Conservation (phyloP, 495 filamentous ascomycete genomes). For the Annulohypoxylon nitens region DNA sequence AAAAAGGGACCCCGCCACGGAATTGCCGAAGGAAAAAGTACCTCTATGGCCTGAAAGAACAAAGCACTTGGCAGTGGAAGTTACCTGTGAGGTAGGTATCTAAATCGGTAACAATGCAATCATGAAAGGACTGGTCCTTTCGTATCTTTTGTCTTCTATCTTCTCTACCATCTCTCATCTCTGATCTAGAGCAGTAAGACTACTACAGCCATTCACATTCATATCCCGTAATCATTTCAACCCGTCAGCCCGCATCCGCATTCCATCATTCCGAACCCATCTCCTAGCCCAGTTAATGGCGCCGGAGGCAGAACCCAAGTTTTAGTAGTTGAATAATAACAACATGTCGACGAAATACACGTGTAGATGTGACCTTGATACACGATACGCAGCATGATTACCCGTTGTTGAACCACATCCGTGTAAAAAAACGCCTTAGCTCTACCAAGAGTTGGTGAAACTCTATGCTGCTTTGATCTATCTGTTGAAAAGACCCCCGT, state of each 20-base stretch:
- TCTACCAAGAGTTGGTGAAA: conserved; percentile 44
- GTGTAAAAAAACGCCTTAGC: conserved; percentile 28
- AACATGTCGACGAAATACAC: conserved; percentile 5
- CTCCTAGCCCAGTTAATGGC: conserved; percentile 44
- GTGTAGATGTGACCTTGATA: conserved; percentile 4
- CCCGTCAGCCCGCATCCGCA: background rate
- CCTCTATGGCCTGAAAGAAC: background rate
- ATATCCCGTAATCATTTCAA: background rate
- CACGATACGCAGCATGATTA: background rate
- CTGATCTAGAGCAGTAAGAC: background rate
- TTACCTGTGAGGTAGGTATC: background rate
- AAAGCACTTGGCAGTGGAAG: background rate
- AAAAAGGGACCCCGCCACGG: background rate
- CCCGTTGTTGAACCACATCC: conserved; percentile 38
- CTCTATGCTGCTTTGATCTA: conserved; percentile 37
- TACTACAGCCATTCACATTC: background rate
- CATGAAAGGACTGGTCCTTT: background rate
- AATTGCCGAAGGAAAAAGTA: background rate
- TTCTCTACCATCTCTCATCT: background rate
- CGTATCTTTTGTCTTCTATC: background rate
- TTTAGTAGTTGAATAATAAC: conserved; percentile 45
- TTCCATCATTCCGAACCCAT: background rate
- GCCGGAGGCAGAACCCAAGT: conserved; percentile 18
- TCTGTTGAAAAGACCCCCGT: conserved; percentile 35
- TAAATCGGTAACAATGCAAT: too few species aligned